Percentiles rank a stretch among this genome's conserved stretches.
Evolutionary conservation across 2,329 filamentous ascomycete species (phyloP).

Genomic region (Remersonia thermophila): DNA sequence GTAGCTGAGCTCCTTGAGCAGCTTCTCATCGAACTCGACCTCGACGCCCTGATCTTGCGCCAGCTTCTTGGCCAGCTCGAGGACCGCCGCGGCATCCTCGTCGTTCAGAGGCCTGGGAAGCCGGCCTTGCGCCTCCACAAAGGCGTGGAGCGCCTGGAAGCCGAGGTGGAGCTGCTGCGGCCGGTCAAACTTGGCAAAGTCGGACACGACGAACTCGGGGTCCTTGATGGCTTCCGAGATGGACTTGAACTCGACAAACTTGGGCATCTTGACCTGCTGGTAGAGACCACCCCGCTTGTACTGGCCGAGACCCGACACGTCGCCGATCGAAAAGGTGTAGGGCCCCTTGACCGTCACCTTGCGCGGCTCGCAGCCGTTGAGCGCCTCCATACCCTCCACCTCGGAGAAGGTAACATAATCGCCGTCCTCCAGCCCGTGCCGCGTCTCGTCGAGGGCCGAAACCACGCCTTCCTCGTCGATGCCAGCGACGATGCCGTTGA

Average conservation of each 20-base stretch:
- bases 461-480: conserved; percentile 86
- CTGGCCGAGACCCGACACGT: conserved; percentile 73
- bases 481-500: conserved; percentile 77
- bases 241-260: conserved; percentile 77
- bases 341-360: conserved; percentile 92
- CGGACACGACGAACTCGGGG: conserved; percentile 81
- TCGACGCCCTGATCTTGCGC: conserved; percentile 64
- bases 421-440: conserved; percentile 90
- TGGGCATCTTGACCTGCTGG: conserved; percentile 97
- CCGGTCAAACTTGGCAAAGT: conserved; percentile 96
- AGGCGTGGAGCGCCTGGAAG: conserved; percentile 83
- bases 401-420: conserved; percentile 95
- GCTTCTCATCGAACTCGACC: conserved; percentile 79
- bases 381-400: conserved; percentile 75
- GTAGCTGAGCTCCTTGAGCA: conserved; percentile 86
- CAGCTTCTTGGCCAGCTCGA: conserved; percentile 63
- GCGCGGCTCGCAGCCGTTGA: conserved; percentile 73
- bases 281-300: conserved; percentile 85
- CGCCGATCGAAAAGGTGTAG: conserved; percentile 94
- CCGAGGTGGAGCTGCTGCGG: conserved; percentile 85
- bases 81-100: conserved; percentile 65
- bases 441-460: conserved; percentile 84
- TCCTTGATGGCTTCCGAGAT: conserved; percentile 68
- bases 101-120: conserved; percentile 77
- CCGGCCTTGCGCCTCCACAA: conserved; percentile 60